Conservation (phyloP, 2,329 filamentous ascomycete genomes). For the Paraphoma chrysanthemicola region DNA sequence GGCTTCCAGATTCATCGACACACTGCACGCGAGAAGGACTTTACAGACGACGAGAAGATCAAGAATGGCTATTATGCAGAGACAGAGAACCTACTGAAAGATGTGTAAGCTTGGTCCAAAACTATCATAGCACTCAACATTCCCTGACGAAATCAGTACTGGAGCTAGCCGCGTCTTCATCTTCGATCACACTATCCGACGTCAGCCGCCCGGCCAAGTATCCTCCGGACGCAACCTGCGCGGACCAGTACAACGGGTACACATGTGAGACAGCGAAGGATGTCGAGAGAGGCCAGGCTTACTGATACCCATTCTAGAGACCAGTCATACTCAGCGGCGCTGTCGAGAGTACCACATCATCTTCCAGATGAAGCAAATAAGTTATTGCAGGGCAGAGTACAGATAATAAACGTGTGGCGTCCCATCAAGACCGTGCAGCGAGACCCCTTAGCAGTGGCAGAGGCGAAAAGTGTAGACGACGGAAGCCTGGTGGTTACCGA, state of each 20-base stretch:
- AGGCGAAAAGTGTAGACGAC: constrained; percentile 38
- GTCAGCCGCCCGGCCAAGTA: constrained; percentile 32
- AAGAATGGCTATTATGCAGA: constrained; percentile 45
- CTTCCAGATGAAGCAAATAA: constrained; percentile 39
- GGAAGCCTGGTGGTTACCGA: constrained; percentile 30
- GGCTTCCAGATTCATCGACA: constrained; percentile 47
- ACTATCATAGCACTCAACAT: background rate
- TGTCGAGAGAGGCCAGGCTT: too few relatives aligned
- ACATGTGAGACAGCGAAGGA: constrained; percentile 48
- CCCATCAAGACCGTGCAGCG: constrained; percentile 42
- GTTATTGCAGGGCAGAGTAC: constrained; percentile 34
- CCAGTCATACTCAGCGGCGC: constrained; percentile 55
- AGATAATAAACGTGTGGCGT: constrained; percentile 48
- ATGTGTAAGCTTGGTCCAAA: constrained; percentile 36
- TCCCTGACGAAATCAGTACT: constrained; percentile 51
- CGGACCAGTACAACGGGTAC: constrained; percentile 60
- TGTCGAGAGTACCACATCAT: constrained; percentile 37
- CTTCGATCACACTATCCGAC: constrained; percentile 69
- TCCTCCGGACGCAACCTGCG: constrained; percentile 41
- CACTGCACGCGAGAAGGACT: constrained; percentile 42
- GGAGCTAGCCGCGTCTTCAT: constrained; percentile 65
- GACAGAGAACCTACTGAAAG: constrained; percentile 45
- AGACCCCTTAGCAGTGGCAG: constrained; percentile 42
- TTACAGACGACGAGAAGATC: constrained; percentile 44
- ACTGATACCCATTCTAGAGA: constrained; percentile 39